Conservation (phyloP, 2,329 filamentous ascomycete species). For the Venturia asperata region DNA sequence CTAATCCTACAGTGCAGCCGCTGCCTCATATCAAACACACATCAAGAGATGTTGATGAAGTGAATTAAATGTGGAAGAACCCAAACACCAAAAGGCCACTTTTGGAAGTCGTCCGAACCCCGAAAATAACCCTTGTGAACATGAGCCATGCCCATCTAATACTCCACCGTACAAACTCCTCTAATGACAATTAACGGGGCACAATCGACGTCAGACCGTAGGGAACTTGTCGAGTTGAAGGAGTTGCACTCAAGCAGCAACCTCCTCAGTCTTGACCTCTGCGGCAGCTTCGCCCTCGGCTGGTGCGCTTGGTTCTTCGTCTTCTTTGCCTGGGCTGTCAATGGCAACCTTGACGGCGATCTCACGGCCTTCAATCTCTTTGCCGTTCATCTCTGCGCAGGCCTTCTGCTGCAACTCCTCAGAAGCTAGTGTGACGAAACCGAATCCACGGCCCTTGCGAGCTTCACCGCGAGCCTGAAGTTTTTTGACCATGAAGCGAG, state of each 20-base stretch:
- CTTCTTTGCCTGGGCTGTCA: conserved; percentile 98
- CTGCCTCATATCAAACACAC: conserved; percentile 10
- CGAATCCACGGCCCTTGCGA: conserved; percentile 98
- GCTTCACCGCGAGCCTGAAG: conserved; percentile 95
- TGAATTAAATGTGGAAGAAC: background rate
- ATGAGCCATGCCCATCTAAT: conserved; percentile 4
- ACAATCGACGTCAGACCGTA: conserved; percentile 5
- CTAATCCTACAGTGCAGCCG: conserved; percentile 13
- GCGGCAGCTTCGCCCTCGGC: conserved; percentile 26
- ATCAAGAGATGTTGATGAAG: conserved; percentile 13
- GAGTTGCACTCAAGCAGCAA: conserved; percentile 8
- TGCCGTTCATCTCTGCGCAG: conserved; percentile 96
- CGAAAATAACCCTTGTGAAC: conserved; percentile 15
- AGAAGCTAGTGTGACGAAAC: conserved; percentile 90
- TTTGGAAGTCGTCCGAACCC: conserved; percentile 9
- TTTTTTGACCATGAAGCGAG: conserved; percentile 99
- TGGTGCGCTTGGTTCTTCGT: conserved; percentile 55
- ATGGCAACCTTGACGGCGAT: conserved; percentile 99
- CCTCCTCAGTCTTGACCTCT: conserved; percentile 14
- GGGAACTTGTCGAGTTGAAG: background rate
- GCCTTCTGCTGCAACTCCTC: conserved; percentile 98
- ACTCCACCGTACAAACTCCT: conserved; percentile 8
- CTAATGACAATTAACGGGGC: conserved; percentile 5
- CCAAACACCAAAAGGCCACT: conserved; percentile 14
- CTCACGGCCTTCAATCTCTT: conserved; percentile 96